phyloP scores from a whole-genome alignment of 352 stramenopile species.

The Thalassiosira hispida region DNA sequence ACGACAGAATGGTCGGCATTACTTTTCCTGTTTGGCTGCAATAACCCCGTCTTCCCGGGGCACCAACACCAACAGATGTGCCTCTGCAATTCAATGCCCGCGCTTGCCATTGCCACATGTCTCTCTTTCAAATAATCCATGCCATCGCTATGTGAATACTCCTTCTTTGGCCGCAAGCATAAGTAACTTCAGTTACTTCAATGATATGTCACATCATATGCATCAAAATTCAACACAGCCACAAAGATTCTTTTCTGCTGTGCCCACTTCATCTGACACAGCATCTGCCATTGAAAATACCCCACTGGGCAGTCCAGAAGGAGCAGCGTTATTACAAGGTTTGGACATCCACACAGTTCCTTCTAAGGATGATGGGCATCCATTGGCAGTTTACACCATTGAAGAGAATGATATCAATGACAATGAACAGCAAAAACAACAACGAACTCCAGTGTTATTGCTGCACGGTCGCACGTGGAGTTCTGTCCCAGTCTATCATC shows the following conservation, averaged over 20 bases:
- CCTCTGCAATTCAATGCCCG: neutral
- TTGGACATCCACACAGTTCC: constrained; percentile 75
- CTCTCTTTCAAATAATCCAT: neutral
- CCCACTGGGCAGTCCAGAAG: constrained; percentile 44
- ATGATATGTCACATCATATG: neutral
- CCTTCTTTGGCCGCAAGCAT: neutral
- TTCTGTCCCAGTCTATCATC: constrained; percentile 81
- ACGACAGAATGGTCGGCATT: neutral
- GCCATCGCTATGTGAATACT: neutral
- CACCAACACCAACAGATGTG: neutral
- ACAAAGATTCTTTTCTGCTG: constrained; percentile 7
- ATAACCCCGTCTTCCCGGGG: neutral
- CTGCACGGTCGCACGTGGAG: constrained; percentile 83
- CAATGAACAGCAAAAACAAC: constrained; percentile 2
- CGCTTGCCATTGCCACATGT: too few species aligned
- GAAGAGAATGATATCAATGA: constrained; percentile 8
- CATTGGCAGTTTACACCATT: constrained; percentile 75
- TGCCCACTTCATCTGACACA: neutral
- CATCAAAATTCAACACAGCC: neutral
- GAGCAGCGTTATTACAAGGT: constrained; percentile 62
- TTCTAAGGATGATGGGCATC: constrained; percentile 68
- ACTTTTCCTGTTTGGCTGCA: constrained; percentile 6
- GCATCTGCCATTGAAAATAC: constrained; percentile 50
- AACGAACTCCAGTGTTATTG: constrained; percentile 61
- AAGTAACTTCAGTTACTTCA: neutral